phyloP scores from a whole-genome alignment of 345 rosid genomes.

The Acer negundo region DNA sequence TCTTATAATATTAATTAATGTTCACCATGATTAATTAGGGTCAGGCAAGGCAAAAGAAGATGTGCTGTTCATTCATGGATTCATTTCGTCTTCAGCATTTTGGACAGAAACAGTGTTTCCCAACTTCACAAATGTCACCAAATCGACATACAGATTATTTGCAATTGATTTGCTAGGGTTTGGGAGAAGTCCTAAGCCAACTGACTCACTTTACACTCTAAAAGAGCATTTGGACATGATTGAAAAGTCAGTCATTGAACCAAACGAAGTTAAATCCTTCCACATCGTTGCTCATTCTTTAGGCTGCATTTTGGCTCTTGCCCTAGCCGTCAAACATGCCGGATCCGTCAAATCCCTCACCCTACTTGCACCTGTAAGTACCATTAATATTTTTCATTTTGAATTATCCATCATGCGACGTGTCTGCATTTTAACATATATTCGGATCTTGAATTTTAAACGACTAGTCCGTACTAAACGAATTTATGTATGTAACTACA shows the following conservation, averaged over 20 bases:
- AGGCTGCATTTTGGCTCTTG: constrained; percentile 97
- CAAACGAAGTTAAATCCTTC: constrained; percentile 72
- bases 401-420: too few species aligned
- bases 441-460: too few species aligned
- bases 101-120: constrained; percentile 98
- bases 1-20: neutral
- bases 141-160: constrained; percentile 66
- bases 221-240: constrained; percentile 94
- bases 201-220: constrained; percentile 83
- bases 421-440: too few species aligned
- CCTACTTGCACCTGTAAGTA: constrained; percentile 82
- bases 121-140: constrained; percentile 68
- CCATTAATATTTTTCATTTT: neutral
- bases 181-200: constrained; percentile 96
- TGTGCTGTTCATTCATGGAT: constrained; percentile 95
- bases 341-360: constrained; percentile 84
- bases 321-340: constrained; percentile 80
- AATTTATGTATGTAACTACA: too few species aligned
- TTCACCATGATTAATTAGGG: neutral
- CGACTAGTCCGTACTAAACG: too few species aligned
- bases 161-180: constrained; percentile 91
- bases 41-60: constrained; percentile 65
- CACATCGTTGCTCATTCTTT: constrained; percentile 98
- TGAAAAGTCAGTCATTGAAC: constrained; percentile 68
- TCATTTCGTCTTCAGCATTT: constrained; percentile 92